Base-by-base conservation (phyloP, 192 early-diverging fungal genomes). In the Entomortierella parvispora region DNA sequence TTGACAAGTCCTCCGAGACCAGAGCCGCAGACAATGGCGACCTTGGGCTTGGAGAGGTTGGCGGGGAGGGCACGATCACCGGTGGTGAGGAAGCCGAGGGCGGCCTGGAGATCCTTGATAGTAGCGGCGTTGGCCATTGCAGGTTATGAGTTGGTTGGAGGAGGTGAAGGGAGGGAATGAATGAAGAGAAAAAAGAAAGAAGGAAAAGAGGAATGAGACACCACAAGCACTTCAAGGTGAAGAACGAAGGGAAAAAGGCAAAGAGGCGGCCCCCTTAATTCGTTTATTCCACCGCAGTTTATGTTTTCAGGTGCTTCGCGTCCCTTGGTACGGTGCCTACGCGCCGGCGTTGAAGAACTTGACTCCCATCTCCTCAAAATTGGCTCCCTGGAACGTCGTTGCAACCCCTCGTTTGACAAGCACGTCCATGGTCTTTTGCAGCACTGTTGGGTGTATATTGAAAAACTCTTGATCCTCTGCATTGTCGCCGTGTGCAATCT, bases 401-500 rank as follows among this genome's bases (percentile, higher is more conserved):
- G 95, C 94, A 64, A 88, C 90, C 42, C 95, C 96, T 34, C 86
- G 85, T 67, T 90, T 91, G 25, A 92, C 91, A 26, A 98, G 79
- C 6, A 93, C 82, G n/a, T 95, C 90, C 49, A 98, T 80, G 28
- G 92, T 86, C 62, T 89, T 90, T 51, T 89, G 86, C 53, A 98
- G 82, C 2, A 93, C 85, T 23, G 76, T 51, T 29, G 85, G 83
- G 70, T 96, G 90, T 12, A 96, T 85, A 17, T 78, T 87, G 58
- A 93, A 87, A 68, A 98, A 96, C 46, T 95, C 96, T 93, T 83
- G 58, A 47, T 84, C 95, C 43, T 84, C 90, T 1, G 92, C 85
- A 65, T 85, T 80, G 45, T 98, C 96, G 25, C 93, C 94, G 55
- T 96, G 92, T 18, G 91, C 80, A 61, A 98, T 83, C 82, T 98